Percentiles rank a stretch among this genome's conserved stretches.
Evolutionary conservation across 2,329 filamentous ascomycete genomes (phyloP).

Genomic region (Colletotrichum euphorbiae): DNA sequence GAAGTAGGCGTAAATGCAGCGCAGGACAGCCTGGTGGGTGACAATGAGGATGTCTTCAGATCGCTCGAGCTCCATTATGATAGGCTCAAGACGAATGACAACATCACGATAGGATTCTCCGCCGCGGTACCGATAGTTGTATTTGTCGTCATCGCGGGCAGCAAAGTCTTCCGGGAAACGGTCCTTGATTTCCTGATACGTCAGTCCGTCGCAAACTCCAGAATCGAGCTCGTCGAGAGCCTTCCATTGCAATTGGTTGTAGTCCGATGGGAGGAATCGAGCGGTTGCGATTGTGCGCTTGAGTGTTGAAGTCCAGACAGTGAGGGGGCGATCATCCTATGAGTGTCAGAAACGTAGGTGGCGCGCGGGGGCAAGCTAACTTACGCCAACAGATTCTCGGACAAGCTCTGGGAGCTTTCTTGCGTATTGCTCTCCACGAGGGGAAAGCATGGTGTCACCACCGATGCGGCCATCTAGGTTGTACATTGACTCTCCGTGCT

Average conservation of each 20-base stretch:
- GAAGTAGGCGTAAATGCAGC: conserved; percentile 99
- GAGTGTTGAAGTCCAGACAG: conserved; percentile 72
- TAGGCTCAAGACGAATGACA: conserved; percentile 96
- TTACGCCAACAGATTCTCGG: conserved; percentile 85
- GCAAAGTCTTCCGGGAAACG: conserved; percentile 93
- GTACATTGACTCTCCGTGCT: conserved; percentile 95
- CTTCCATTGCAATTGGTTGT: conserved; percentile 98
- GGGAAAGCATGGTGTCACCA: conserved; percentile 88
- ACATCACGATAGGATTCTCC: conserved; percentile 97
- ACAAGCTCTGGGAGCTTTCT: conserved; percentile 86
- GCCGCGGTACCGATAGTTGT: conserved; percentile 98
- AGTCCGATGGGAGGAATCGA: conserved; percentile 81
- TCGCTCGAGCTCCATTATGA: conserved; percentile 99
- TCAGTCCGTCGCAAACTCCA: conserved; percentile 95
- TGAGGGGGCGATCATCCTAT: conserved; percentile 70
- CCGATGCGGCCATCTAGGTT: conserved; percentile 93
- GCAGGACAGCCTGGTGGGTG: conserved; percentile 94
- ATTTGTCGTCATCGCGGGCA: conserved; percentile 97
- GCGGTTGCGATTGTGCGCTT: conserved; percentile 92
- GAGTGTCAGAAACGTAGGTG: conserved; percentile 40
- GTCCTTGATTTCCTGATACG: conserved; percentile 94
- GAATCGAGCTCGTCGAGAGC: conserved; percentile 97
- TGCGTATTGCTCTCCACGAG: conserved; percentile 89
- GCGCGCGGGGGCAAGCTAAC: conserved; percentile 45
- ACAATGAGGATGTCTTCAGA: conserved; percentile 98